Evolutionary conservation across 768 basidiomycete species (phyloP), one percentile per base, ranked within the genome.

Genomic region (Clavulina sp.): DNA sequence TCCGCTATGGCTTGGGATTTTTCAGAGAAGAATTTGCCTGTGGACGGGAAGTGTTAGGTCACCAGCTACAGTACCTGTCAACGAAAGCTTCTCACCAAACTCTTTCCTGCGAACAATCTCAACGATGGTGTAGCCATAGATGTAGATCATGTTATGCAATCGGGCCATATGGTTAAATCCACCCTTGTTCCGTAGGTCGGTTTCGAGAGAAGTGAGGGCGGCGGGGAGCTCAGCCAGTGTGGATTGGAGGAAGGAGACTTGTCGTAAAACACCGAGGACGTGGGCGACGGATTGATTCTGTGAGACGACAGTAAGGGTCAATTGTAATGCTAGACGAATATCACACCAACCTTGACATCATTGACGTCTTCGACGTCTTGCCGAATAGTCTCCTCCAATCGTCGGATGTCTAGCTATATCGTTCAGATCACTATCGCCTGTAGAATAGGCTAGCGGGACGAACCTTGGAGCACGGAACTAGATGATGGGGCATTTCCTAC

Each of bases 91-190:
- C 79, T 63, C 55, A 82, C 87, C 72, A 63, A 93, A 95, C 61
- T 93, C 87, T 58, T 86, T 86, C 51, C 93, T 71, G 53, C 93
- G 72, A 2, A 92, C 84, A 29, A 96, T 78, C 65, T 97, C 93
- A 18, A 91, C 73, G 5, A 95, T 74, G 0, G 89, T 88, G 1
- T 86, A 84, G 0, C 85, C 84, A 63, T 97, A 97, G 0, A 86
- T 88, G 60, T 88, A 91, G 0, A 92, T 64, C 77, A 96, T 84
- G 51, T 75, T 80, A 61, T 93, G 89, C 40, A 96, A 68, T 18
- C 93, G 73, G 48, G 82, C 77, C 13, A 97, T 82, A 64, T 97
- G 89, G n/a, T 81, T 73, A 61, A 96, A 96, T 53, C 81, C 83
- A 29, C 78, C 85, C 60, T 69, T 85, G 72, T 52, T 70, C n/a